Percentiles rank a stretch among this genome's conserved stretches.
Conservation (phyloP, 495 filamentous ascomycete genomes). For the Lophiostoma macrostomum region DNA sequence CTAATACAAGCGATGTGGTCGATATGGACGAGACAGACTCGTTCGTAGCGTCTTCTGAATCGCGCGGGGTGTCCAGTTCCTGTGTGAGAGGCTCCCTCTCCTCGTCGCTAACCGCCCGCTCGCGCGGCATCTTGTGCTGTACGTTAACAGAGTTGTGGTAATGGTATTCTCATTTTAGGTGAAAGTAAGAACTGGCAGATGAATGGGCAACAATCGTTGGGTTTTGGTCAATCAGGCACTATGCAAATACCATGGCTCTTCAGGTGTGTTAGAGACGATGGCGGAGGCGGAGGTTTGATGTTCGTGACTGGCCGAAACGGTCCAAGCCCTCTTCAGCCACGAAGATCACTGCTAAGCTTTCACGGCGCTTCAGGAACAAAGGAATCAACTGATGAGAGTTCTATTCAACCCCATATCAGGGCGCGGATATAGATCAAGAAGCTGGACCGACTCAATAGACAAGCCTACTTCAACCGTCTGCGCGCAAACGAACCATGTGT, state of each 20-base stretch:
- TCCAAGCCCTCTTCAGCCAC: not conserved
- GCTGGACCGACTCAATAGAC: too few species aligned
- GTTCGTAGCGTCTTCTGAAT: conserved; percentile 44
- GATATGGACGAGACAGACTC: conserved; percentile 67
- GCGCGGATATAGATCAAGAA: too few species aligned
- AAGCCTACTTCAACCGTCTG: too few species aligned
- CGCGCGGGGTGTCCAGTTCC: conserved; percentile 11
- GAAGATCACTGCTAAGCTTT: not conserved
- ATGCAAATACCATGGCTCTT: too few species aligned
- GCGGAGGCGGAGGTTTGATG: conserved; percentile 3
- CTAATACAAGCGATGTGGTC: conserved; percentile 74
- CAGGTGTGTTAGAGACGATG: not conserved
- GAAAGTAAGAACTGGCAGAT: too few species aligned
- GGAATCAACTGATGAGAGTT: not conserved
- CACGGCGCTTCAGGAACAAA: not conserved
- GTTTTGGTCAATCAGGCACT: too few species aligned
- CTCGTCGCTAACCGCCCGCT: conserved; percentile 30
- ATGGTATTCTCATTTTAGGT: conserved; percentile 4
- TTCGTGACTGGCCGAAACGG: conserved; percentile 1
- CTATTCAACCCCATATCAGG: not conserved
- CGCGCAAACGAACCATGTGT: too few species aligned
- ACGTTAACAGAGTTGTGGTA: too few species aligned
- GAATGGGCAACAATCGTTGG: too few species aligned
- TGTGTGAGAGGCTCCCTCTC: conserved; percentile 35
- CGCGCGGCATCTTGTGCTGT: conserved; percentile 26